A percentile compares a stretch with the other conserved stretches of the same genome.
These are phyloP conservation scores for Penicillium longicatenatum DNA, from an alignment of 495 filamentous ascomycete genomes.

Conservation along the genomic window DNA sequence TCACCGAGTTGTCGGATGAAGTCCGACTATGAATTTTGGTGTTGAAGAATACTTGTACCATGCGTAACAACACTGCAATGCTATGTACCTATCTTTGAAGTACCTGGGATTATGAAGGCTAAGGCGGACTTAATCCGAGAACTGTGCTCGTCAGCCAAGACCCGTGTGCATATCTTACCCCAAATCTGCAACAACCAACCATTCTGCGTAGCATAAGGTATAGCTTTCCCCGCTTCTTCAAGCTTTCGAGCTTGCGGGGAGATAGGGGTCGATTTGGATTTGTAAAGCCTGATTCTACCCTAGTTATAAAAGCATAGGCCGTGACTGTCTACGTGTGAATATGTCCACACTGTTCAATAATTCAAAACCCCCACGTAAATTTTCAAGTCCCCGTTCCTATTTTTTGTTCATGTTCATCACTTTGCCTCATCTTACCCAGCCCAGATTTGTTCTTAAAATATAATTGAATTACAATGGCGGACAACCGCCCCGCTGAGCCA, in stretches of 20 bases:
- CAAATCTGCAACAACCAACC: slow-evolving; percentile 8
- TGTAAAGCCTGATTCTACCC: not conserved
- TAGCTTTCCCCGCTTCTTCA: slow-evolving; percentile 20
- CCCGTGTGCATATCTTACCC: slow-evolving; percentile 1
- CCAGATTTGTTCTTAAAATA: not conserved
- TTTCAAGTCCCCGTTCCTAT: not conserved
- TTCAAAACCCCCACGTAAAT: not conserved
- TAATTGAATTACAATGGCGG: slow-evolving; percentile 13
- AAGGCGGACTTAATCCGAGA: not conserved
- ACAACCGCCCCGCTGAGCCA: slow-evolving; percentile 11
- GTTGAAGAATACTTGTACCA: not conserved
- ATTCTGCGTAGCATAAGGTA: slow-evolving; percentile 11
- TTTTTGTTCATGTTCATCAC: not conserved
- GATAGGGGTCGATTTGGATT: not conserved
- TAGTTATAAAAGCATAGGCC: not conserved
- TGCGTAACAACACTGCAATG: not conserved
- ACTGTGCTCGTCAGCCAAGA: slow-evolving; percentile 21
- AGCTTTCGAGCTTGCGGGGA: slow-evolving; percentile 18
- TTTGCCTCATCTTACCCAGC: not conserved
- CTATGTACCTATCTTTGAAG: not conserved
- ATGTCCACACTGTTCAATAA: not conserved
- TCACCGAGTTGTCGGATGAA: slow-evolving; percentile 21
- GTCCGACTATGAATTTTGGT: slow-evolving; percentile 9
- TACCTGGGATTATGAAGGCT: not conserved
- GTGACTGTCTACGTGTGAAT: not conserved